A percentile compares a stretch with the other conserved stretches of the same genome.
phyloP scores from a whole-genome alignment of 2,329 filamentous ascomycete species.

The Dactylellina sp. region DNA sequence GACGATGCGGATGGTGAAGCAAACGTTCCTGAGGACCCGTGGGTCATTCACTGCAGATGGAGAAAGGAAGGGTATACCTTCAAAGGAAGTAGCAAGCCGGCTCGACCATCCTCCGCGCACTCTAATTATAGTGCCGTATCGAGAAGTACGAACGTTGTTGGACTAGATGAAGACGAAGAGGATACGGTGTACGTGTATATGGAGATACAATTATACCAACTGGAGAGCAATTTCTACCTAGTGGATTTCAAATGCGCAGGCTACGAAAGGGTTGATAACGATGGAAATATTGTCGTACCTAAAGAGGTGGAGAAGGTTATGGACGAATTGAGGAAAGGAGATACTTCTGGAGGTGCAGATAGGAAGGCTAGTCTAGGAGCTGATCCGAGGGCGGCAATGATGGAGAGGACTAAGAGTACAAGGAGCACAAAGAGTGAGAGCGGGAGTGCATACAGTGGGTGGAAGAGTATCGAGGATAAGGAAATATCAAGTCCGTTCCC shows the following conservation, averaged over 20 bases:
- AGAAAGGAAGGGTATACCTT: slow-evolving; percentile 61
- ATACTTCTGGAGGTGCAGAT: slow-evolving; percentile 40
- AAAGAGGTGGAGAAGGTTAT: slow-evolving; percentile 49
- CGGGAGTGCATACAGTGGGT: slow-evolving; percentile 67
- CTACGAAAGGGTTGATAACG: slow-evolving; percentile 82
- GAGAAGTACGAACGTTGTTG: slow-evolving; percentile 59
- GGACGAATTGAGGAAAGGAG: slow-evolving; percentile 45
- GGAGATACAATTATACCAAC: slow-evolving; percentile 94
- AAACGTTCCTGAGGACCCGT: slow-evolving; percentile 60
- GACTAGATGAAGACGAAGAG: slow-evolving; percentile 68
- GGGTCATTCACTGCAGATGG: slow-evolving; percentile 60
- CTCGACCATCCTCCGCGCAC: slow-evolving; percentile 61
- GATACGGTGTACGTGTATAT: slow-evolving; percentile 89
- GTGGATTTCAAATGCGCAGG: slow-evolving; percentile 99
- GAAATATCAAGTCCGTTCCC: slow-evolving; percentile 95
- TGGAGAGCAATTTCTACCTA: slow-evolving; percentile 91
- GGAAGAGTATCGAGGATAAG: slow-evolving; percentile 80
- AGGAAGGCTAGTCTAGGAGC: slow-evolving; percentile 17
- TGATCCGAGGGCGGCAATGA: slow-evolving; percentile 44
- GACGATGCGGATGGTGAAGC: slow-evolving; percentile 63
- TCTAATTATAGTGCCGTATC: slow-evolving; percentile 60
- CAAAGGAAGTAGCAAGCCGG: slow-evolving; percentile 49
- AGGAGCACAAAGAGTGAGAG: slow-evolving; percentile 66
- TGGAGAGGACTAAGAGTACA: slow-evolving; percentile 61
- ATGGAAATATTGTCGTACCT: slow-evolving; percentile 57